phyloP scores from a whole-genome alignment of 2,329 filamentous ascomycete genomes.

The Aspergillus quadrilineatus region DNA sequence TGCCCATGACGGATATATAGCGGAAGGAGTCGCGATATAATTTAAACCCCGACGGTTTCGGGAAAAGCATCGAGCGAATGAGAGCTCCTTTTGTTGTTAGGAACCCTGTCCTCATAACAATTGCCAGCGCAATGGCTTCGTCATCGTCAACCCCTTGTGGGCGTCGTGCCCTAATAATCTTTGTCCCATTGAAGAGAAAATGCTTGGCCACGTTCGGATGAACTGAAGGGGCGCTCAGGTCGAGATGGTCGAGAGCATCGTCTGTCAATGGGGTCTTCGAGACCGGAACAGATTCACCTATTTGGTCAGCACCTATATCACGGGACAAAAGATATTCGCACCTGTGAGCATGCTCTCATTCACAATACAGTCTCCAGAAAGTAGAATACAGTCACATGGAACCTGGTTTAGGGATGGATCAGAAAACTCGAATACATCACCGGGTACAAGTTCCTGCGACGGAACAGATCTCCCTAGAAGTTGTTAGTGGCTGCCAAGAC shows the following conservation, averaged over 20 bases:
- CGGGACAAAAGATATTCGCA: conserved; percentile 25
- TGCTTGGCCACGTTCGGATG: conserved; percentile 80
- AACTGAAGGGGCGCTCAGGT: conserved; percentile 77
- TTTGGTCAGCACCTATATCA: background rate
- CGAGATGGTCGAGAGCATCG: conserved; percentile 71
- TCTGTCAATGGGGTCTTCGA: conserved; percentile 85
- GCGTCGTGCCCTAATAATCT: conserved; percentile 84
- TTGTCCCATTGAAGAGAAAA: conserved; percentile 92
- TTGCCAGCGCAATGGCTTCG: conserved; percentile 85
- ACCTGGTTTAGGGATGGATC: conserved; percentile 86
- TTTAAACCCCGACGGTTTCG: conserved; percentile 96
- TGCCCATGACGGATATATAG: conserved; percentile 95
- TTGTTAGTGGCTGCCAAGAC: conserved; percentile 8
- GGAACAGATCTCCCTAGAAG: conserved; percentile 73
- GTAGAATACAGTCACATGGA: conserved; percentile 84
- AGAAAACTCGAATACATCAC: conserved; percentile 94
- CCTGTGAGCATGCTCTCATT: conserved; percentile 98
- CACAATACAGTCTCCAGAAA: conserved; percentile 95
- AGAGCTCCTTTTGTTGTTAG: conserved; percentile 96
- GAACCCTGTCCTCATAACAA: conserved; percentile 92
- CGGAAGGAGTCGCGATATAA: conserved; percentile 97
- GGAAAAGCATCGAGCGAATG: conserved; percentile 96
- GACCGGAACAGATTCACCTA: conserved; percentile 91
- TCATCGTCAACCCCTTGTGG: conserved; percentile 83
- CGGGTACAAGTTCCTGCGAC: conserved; percentile 86